phyloP scores from a whole-genome alignment of 352 stramenopile genomes.

The Globisporangium iwayamae region DNA sequence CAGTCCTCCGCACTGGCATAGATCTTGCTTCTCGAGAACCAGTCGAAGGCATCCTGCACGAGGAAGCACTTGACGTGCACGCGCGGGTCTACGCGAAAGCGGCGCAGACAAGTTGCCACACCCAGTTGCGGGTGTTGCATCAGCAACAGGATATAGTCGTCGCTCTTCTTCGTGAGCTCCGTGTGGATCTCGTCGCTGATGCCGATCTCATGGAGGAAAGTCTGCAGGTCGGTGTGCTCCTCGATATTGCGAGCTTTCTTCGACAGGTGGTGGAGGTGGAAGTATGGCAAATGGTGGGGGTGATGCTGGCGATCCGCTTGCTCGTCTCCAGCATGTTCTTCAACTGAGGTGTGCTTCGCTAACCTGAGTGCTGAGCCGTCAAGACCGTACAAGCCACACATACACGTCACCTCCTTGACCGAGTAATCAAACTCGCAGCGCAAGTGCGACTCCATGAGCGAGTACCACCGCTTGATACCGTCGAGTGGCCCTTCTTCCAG shows the following conservation, averaged over 20 bases:
- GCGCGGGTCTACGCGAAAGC: constrained; percentile 71
- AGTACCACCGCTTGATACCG: constrained; percentile 71
- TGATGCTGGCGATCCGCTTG: constrained; percentile 2
- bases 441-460: constrained; percentile 79
- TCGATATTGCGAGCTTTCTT: neutral
- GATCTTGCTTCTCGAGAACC: constrained; percentile 48
- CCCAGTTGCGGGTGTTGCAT: constrained; percentile 59
- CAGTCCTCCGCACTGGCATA: constrained; percentile 34
- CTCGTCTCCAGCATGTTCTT: constrained; percentile 5
- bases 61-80: constrained; percentile 75
- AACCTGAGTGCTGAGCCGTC: constrained; percentile 44
- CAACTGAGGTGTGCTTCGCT: constrained; percentile 18
- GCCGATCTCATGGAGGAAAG: constrained; percentile 44
- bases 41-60: constrained; percentile 63
- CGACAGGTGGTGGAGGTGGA: constrained; percentile 7
- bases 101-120: constrained; percentile 38
- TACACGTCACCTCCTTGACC: constrained; percentile 60
- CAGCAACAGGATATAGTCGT: constrained; percentile 72
- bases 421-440: constrained; percentile 80
- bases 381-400: constrained; percentile 72
- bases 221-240: constrained; percentile 19
- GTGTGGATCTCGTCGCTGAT: constrained; percentile 49
- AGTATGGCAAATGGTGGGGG: constrained; percentile 2
- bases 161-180: constrained; percentile 41
- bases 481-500: constrained; percentile 60